Base-by-base conservation (phyloP, 306 rosid species). In the Pueraria montana region DNA sequence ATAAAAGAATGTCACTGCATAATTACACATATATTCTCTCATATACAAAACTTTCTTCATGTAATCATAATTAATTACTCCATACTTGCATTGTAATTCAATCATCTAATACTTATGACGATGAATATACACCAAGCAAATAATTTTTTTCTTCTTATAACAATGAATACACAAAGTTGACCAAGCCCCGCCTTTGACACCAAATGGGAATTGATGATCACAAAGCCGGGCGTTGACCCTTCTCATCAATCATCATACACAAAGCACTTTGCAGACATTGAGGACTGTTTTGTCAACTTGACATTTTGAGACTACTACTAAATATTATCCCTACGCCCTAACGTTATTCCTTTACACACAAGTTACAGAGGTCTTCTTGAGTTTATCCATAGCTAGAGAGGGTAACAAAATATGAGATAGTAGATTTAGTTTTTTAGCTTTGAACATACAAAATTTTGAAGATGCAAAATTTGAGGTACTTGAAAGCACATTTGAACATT, bases 191-290 rank as follows among this genome's bases (percentile, higher is more conserved):
- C 1, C 17, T 5, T 27, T 64, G 12, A 34, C 48, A 8, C 32
- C 27, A 38, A 38, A 18, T 26, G 30, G 27, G 30, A 42, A 18
- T 42, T 21, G 32, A 42, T 34, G 55, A 6, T 30, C 3, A 10
- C 2, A 42, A 12, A 5, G 3, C 6, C n/a, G 7, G 0, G 36
- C 34, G 75, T 70, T 70, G 75, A 43, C 56, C 23, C 7, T 42
- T 24, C n/a, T n/a, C n/a, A n/a, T 1, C 5, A n/a, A n/a, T 1
- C 20, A 27, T 59, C 40, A 20, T 0, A 14, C 3, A 2, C 2
- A 6, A 14, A 26, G 77, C 77, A 72, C 62, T 72, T n/a, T 49
- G 77, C 77, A 72, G 77, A 48, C 77, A 49, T 48, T 27, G 0
- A 48, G 62, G 77, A 72, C 77, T 16, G 43, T 8, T 48, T 48